phyloP scores from a whole-genome alignment of 345 rosid genomes.

The Eucalyptus microcorys region DNA sequence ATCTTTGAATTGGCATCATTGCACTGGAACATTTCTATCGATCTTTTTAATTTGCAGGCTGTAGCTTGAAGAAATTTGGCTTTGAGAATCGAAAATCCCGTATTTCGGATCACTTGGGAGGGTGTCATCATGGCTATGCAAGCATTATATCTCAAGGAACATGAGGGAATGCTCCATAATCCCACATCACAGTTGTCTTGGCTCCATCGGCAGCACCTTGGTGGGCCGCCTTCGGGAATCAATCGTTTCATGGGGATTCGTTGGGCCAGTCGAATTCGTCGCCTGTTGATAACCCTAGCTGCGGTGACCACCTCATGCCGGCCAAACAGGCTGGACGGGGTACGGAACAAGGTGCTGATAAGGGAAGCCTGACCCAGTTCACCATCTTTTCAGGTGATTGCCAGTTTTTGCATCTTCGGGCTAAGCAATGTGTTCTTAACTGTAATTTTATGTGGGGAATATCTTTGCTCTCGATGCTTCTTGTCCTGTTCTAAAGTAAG shows the following conservation, averaged over 20 bases:
- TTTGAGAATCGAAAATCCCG: not conserved
- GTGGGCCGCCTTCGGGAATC: constrained; percentile 58
- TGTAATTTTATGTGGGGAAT: not conserved
- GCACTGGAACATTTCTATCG: not conserved
- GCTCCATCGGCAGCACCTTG: constrained; percentile 34
- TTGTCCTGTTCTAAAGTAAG: not conserved
- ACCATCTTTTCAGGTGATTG: constrained; percentile 51
- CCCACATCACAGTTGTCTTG: constrained; percentile 33
- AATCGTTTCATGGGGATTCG: constrained; percentile 30
- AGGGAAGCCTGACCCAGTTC: constrained; percentile 34
- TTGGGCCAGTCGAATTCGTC: constrained; percentile 31
- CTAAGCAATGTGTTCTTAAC: not conserved
- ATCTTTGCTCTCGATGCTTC: not conserved
- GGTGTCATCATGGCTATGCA: constrained; percentile 63
- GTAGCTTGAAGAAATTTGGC: not conserved
- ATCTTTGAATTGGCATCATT: not conserved
- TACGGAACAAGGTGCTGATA: constrained; percentile 18
- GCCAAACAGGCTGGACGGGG: constrained; percentile 15
- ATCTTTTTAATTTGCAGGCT: constrained; percentile 10
- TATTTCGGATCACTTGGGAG: not conserved
- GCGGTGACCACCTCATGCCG: constrained; percentile 10
- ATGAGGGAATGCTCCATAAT: constrained; percentile 39
- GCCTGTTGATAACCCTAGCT: constrained; percentile 15
- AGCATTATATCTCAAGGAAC: constrained; percentile 50
- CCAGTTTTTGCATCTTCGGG: not conserved